Conservation (phyloP, 495 filamentous ascomycete species). For the Pyrenula massariospora region DNA sequence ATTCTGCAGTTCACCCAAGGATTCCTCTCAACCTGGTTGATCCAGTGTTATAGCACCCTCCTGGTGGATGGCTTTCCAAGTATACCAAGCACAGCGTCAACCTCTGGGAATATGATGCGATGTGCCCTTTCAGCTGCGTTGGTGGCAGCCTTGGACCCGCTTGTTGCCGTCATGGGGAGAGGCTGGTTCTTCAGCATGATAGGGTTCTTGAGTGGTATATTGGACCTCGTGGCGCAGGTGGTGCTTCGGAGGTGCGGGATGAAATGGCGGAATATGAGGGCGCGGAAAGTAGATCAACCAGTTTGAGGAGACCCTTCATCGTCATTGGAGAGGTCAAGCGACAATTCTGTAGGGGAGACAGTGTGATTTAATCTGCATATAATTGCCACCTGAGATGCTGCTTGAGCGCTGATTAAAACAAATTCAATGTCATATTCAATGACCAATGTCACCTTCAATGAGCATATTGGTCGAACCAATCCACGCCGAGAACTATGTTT, state of each 20-base stretch:
- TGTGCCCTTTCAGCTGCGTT: background rate
- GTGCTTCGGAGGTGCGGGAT: background rate
- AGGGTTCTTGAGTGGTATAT: background rate
- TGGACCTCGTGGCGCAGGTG: background rate
- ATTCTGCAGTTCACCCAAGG: background rate
- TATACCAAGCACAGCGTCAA: background rate
- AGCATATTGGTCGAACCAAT: too few species aligned
- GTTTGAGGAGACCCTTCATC: too few species aligned
- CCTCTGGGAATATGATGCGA: background rate
- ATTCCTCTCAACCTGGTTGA: background rate
- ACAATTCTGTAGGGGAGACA: too few species aligned
- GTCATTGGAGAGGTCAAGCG: too few species aligned
- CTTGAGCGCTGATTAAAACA: too few species aligned
- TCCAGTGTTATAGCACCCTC: background rate
- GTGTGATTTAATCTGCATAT: too few species aligned
- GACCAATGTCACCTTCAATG: too few species aligned
- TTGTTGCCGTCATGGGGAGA: background rate
- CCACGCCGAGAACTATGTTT: too few species aligned
- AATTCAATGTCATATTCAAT: too few species aligned
- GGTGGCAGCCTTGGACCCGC: background rate
- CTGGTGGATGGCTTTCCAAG: background rate
- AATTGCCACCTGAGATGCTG: too few species aligned
- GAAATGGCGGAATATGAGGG: background rate
- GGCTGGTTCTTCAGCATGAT: conserved; percentile 1
- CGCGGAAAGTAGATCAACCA: too few species aligned